Evolutionary conservation across 257 asterid species (phyloP).

Genomic region (Capsicum pubescens): DNA sequence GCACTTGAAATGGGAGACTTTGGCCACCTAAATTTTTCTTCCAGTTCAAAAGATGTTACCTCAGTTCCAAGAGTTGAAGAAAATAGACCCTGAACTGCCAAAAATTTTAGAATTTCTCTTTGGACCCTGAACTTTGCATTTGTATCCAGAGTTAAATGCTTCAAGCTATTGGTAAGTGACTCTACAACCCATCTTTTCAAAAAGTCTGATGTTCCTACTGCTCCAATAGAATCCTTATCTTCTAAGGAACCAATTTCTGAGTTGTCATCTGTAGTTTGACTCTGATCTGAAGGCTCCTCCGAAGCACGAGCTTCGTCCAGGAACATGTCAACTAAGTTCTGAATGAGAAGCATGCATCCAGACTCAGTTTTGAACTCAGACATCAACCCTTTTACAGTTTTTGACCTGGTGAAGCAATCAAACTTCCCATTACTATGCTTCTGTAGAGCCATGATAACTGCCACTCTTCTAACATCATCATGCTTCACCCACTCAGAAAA

Average conservation of each 20-base stretch:
- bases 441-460: constrained; percentile 86
- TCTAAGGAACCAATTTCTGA: constrained; percentile 87
- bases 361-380: constrained; percentile 75
- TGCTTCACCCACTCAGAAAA: constrained; percentile 73
- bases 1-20: constrained; percentile 71
- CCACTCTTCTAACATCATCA: constrained; percentile 78
- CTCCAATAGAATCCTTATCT: constrained; percentile 68
- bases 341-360: constrained; percentile 74
- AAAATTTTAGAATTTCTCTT: constrained; percentile 83
- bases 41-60: constrained; percentile 92
- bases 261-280: constrained; percentile 95
- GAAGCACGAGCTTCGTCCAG: constrained; percentile 80
- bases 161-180: constrained; percentile 70
- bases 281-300: constrained; percentile 98
- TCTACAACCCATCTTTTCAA: constrained; percentile 89
- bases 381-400: constrained; percentile 81
- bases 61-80: constrained; percentile 92
- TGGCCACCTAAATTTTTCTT: constrained; percentile 94
- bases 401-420: constrained; percentile 77
- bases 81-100: constrained; percentile 95
- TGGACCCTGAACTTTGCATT: constrained; percentile 74
- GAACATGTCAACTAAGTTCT: constrained; percentile 75
- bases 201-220: constrained; percentile 62
- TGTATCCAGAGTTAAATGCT: constrained; percentile 72
- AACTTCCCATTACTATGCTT: constrained; percentile 89